Percentiles rank a stretch among this genome's conserved stretches.
phyloP scores from a whole-genome alignment of 176 grass and related monocot genomes.

The Eleusine indica region DNA sequence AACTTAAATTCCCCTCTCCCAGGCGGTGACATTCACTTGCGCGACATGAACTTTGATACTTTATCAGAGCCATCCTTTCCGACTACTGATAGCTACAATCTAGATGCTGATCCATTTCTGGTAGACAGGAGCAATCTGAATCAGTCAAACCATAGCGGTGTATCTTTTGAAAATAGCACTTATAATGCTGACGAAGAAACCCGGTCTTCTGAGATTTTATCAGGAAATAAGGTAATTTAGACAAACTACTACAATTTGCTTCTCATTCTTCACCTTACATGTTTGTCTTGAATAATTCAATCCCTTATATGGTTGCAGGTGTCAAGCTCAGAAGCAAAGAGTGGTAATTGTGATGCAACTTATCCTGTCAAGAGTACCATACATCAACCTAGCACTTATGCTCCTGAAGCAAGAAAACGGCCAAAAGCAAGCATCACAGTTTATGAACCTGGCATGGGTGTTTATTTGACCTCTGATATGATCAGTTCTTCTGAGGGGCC shows the following conservation, averaged over 20 bases:
- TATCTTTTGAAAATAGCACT: constrained; percentile 44
- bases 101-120: constrained; percentile 38
- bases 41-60: constrained; percentile 57
- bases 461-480: constrained; percentile 66
- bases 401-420: constrained; percentile 71
- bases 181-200: constrained; percentile 44
- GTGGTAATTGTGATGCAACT: constrained; percentile 51
- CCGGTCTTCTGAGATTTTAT: constrained; percentile 46
- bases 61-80: constrained; percentile 60
- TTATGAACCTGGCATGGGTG: constrained; percentile 51
- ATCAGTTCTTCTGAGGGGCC: constrained; percentile 45
- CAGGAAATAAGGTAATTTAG: constrained; percentile 54
- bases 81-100: constrained; percentile 46
- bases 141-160: constrained; percentile 52
- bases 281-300: constrained; percentile 37
- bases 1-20: constrained; percentile 73
- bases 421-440: constrained; percentile 63
- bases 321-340: constrained; percentile 41
- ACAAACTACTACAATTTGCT: constrained; percentile 3
- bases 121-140: constrained; percentile 51
- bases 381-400: constrained; percentile 54
- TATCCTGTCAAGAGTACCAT: constrained; percentile 57
- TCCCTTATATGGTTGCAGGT: constrained; percentile 37
- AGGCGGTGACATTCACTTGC: constrained; percentile 56
- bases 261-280: neutral